Evolutionary conservation across 768 basidiomycete species (phyloP).

Genomic region (Rhodotorula taiwanensis): DNA sequence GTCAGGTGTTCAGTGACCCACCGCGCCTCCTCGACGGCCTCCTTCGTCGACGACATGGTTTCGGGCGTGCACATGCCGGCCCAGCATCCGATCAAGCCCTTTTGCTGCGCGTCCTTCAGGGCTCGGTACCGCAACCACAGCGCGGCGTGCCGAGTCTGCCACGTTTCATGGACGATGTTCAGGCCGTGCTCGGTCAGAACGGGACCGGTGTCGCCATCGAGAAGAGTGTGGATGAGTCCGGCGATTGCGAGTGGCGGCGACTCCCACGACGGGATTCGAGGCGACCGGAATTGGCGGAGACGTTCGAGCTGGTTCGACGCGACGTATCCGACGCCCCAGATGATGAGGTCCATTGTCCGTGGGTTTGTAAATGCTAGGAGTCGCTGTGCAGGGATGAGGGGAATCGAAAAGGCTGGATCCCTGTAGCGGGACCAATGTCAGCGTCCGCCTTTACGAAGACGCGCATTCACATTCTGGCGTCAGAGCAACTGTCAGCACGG

Average conservation of each 20-base stretch:
- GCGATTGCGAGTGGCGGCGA: background rate
- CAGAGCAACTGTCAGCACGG: too few relatives aligned
- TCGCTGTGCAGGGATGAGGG: too few relatives aligned
- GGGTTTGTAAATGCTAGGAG: too few relatives aligned
- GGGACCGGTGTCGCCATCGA: background rate
- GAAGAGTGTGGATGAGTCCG: background rate
- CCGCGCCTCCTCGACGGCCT: constrained; percentile 18
- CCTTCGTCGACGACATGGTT: background rate
- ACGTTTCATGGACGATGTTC: background rate
- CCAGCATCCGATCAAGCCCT: constrained; percentile 13
- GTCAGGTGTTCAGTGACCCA: constrained; percentile 19
- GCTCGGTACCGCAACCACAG: background rate
- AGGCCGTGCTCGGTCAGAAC: constrained; percentile 8
- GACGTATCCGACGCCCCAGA: background rate
- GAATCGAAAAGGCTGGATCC: too few relatives aligned
- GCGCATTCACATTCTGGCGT: too few relatives aligned
- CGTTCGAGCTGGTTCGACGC: background rate
- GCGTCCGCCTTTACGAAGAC: too few relatives aligned
- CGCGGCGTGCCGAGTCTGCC: background rate
- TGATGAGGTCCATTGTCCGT: background rate
- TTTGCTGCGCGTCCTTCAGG: background rate
- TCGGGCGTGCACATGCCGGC: constrained; percentile 6
- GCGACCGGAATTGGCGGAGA: background rate
- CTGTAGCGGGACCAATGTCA: too few relatives aligned
- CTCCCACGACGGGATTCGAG: background rate